A percentile compares a stretch with the other conserved stretches of the same genome.
These are phyloP conservation scores for Colletotrichum caudatum DNA, from an alignment of 2,329 filamentous ascomycete species.

Conservation along the genomic window DNA sequence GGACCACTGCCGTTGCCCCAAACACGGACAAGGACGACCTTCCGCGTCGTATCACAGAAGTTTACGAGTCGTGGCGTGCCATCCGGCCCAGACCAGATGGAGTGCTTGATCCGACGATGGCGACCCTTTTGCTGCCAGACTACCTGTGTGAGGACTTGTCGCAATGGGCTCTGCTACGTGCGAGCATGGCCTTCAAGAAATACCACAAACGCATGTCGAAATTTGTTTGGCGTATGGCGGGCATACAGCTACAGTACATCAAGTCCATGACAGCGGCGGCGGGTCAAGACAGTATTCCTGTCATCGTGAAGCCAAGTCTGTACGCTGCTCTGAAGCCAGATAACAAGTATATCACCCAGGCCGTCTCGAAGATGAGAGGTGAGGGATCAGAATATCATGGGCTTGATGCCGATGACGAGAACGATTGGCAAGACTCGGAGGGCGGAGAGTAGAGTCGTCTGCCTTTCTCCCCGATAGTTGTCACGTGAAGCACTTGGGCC, in stretches of 20 bases:
- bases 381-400: constrained; percentile 26
- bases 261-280: constrained; percentile 53
- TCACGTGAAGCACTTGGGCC: background rate
- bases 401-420: constrained; percentile 31
- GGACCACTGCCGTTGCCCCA: constrained; percentile 45
- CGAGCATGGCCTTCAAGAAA: constrained; percentile 61
- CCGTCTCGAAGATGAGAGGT: constrained; percentile 40
- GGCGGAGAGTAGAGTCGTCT: background rate
- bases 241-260: constrained; percentile 61
- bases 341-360: constrained; percentile 44
- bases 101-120: constrained; percentile 40
- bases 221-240: constrained; percentile 63
- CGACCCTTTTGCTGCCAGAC: constrained; percentile 44
- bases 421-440: background rate
- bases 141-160: constrained; percentile 46
- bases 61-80: constrained; percentile 57
- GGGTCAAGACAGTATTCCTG: constrained; percentile 42
- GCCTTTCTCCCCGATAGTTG: background rate
- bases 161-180: constrained; percentile 63
- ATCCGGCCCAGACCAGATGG: constrained; percentile 51
- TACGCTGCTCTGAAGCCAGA: constrained; percentile 55
- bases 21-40: constrained; percentile 41
- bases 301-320: constrained; percentile 53
- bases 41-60: constrained; percentile 48
- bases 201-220: constrained; percentile 45